Percentiles rank a stretch among this genome's conserved stretches.
phyloP scores from a whole-genome alignment of 1,284 basidiomycete genomes.

The Sporisorium scitamineum region DNA sequence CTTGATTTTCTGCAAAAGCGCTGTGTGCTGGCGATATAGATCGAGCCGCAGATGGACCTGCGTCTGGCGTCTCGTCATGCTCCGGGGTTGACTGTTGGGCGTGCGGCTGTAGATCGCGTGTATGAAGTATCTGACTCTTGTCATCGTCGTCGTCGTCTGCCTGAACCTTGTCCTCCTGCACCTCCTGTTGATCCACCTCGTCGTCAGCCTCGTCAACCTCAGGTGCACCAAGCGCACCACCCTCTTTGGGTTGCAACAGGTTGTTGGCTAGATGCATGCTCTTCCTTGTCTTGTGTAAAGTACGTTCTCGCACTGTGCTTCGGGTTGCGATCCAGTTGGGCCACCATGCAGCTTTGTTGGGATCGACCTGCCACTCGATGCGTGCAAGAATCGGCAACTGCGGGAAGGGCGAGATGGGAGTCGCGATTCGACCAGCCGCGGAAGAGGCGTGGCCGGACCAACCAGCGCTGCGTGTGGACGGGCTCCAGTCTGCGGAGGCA shows the following conservation, averaged over 20 bases:
- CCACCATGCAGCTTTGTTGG: constrained; percentile 63
- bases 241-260: constrained; percentile 2
- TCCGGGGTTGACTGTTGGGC: background rate
- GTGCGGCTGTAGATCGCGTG: background rate
- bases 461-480: constrained; percentile 27
- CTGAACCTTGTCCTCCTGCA: background rate
- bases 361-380: constrained; percentile 66
- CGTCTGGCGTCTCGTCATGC: background rate
- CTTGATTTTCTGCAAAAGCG: background rate
- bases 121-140: background rate
- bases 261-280: constrained; percentile 27
- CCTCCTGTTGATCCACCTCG: background rate
- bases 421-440: constrained; percentile 7
- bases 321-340: constrained; percentile 33
- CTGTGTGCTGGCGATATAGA: constrained; percentile 2
- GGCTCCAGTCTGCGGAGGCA: constrained; percentile 31
- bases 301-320: background rate
- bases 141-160: background rate
- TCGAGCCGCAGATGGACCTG: background rate
- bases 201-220: background rate
- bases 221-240: background rate
- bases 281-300: constrained; percentile 10
- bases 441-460: constrained; percentile 25
- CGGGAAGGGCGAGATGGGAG: constrained; percentile 9
- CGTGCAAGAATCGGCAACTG: constrained; percentile 63